Percentiles rank a stretch among this genome's conserved stretches.
These are phyloP conservation scores for Sporothrix phasma DNA, from an alignment of 2,329 filamentous ascomycete species.

Conservation along the genomic window DNA sequence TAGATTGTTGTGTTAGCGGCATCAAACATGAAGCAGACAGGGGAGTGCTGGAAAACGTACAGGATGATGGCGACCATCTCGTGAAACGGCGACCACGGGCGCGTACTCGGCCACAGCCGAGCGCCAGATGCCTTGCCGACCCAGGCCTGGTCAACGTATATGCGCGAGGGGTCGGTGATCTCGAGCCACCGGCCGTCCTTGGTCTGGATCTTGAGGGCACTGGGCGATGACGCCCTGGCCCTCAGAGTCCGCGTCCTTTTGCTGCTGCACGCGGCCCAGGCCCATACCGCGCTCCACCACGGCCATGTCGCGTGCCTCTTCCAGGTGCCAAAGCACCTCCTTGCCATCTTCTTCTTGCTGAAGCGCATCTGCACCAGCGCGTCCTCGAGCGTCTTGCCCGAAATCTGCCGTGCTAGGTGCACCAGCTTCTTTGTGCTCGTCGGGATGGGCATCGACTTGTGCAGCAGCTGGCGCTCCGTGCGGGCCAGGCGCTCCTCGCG, in stretches of 20 bases:
- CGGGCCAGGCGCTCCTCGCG: constrained; percentile 58
- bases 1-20: constrained; percentile 28
- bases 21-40: background rate
- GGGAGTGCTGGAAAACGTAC: constrained; percentile 40
- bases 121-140: constrained; percentile 58
- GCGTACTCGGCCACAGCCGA: constrained; percentile 53
- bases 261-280: constrained; percentile 39
- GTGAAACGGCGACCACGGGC: constrained; percentile 62
- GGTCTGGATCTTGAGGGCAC: constrained; percentile 52
- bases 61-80: constrained; percentile 52
- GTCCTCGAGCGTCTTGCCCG: constrained; percentile 87
- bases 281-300: constrained; percentile 80
- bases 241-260: constrained; percentile 25
- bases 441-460: constrained; percentile 62
- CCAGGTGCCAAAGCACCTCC: constrained; percentile 69
- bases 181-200: constrained; percentile 65
- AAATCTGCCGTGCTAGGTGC: constrained; percentile 76
- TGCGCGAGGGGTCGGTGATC: constrained; percentile 63
- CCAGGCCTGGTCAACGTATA: constrained; percentile 92
- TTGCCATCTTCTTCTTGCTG: constrained; percentile 81
- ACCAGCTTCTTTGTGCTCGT: constrained; percentile 89
- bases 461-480: constrained; percentile 43
- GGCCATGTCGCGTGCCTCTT: constrained; percentile 72
- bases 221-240: constrained; percentile 10
- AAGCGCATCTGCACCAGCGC: constrained; percentile 92